Base-by-base conservation (phyloP, 768 basidiomycete species). In the Leucocoprinus leucothites region DNA sequence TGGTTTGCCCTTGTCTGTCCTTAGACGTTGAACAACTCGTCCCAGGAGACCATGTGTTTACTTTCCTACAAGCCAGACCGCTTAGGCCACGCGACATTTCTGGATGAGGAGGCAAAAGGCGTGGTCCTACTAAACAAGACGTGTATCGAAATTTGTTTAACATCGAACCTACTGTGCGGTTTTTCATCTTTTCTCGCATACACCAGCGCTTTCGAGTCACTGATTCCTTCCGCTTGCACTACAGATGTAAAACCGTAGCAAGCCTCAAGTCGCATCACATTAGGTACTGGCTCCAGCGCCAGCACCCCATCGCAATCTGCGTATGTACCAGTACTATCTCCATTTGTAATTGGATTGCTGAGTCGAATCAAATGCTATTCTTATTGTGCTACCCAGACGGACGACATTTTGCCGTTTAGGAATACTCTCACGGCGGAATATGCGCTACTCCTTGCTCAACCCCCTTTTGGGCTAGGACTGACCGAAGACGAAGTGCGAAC, bases 21-120 rank as follows among this genome's bases (percentile, higher is more conserved):
- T 1, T 58, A 84, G 85, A 82, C 79, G 0, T 53, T 55, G 7
- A 62, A 69, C 24, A 82, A 82, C 63, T 69, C 82, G 6, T 53
- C 74, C 2, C 71, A 74, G 48, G 91, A 94, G 57, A 86, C 86
- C 1, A 67, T 79, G 8, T 65, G 71, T 35, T 70, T 93, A 11
- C 77, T 93, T 0, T 80, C 81, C 1, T 85, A 77, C 66, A 66
- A 69, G 19, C 91, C 91, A 0, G 75, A 85, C 49, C 74, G 91
- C 41, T 72, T 94, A 0, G 88, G 91, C 0, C 91, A 94, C 57
- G 91, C 89, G 2, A 93, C 91, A 0, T 92, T 88, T 69, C 76
- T 94, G 21, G 72, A 83, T 56, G 79, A 81, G 1, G 80, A 82
- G 44, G 81, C 82, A 0, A 79, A 81, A 57, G 67, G 71, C 1